These are phyloP conservation scores for Leptographium galeiforme DNA, from an alignment of 2,329 filamentous ascomycete species.

Conservation along the genomic window DNA sequence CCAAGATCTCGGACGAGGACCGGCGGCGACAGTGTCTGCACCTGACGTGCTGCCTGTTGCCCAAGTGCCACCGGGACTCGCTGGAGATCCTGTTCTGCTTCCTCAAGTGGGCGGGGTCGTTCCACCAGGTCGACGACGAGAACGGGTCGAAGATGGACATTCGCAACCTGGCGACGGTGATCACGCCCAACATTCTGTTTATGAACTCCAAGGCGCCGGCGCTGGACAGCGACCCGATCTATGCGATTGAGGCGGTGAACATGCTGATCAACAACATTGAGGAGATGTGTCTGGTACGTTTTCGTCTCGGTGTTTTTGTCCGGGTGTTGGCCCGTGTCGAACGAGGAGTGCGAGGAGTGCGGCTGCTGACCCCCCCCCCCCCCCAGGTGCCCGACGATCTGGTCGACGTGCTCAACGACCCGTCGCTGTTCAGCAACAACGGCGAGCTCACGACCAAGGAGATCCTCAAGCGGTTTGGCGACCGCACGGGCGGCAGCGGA, in stretches of 20 bases:
- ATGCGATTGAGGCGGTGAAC: slow-evolving; percentile 85
- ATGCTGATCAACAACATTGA: slow-evolving; percentile 87
- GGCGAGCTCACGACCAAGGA: slow-evolving; percentile 93
- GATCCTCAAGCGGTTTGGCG: slow-evolving; percentile 84
- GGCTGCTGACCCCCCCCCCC: slow-evolving; percentile 11
- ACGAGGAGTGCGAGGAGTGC: too few species aligned
- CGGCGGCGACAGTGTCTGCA: slow-evolving; percentile 78
- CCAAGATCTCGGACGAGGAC: slow-evolving; percentile 72
- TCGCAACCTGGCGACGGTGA: slow-evolving; percentile 92
- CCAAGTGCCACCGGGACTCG: slow-evolving; percentile 83
- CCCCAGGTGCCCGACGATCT: slow-evolving; percentile 82
- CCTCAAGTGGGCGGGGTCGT: slow-evolving; percentile 93
- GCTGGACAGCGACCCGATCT: slow-evolving; percentile 78
- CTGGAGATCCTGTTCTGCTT: slow-evolving; percentile 94
- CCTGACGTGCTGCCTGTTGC: slow-evolving; percentile 79
- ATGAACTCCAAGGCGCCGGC: slow-evolving; percentile 50
- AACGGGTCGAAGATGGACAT: slow-evolving; percentile 98
- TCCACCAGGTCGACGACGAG: slow-evolving; percentile 94
- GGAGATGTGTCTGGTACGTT: slow-evolving; percentile 86
- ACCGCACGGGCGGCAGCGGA: slow-evolving; percentile 39
- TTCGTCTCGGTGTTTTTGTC: too few species aligned
- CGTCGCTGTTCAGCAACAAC: slow-evolving; percentile 63
- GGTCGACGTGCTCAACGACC: slow-evolving; percentile 72
- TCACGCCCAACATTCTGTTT: slow-evolving; percentile 88
- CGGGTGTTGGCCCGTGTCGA: too few species aligned